Base-by-base conservation (phyloP, 2,329 filamentous ascomycete genomes). In the Gaeumannomyces tritici region DNA sequence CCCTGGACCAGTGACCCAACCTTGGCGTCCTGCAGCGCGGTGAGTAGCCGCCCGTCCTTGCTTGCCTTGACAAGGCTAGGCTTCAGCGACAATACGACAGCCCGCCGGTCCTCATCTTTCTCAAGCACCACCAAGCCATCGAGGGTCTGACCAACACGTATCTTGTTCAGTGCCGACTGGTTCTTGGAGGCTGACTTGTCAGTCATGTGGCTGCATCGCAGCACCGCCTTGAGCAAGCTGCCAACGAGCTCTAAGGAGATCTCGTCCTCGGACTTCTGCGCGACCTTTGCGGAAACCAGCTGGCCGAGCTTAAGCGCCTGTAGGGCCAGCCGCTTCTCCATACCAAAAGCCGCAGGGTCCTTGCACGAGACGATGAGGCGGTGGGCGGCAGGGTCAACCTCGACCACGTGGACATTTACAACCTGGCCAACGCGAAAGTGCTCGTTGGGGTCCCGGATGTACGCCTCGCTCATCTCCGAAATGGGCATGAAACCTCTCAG, bases 401-500 rank as follows among this genome's bases (percentile, higher is more conserved):
- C 89, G 42, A 96, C 75, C n/a, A 96, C 86, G 70, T 93, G 90
- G 26, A 97, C 90, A 69, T 86, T 96, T 67, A 99, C 89, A 1
- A 96, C 93, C 73, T 99, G 95, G 0, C 95, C 96, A 56, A 87
- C 77, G 47, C 89, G 87, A 78, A 99, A 99, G 75, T 98, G 93
- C 70, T 96, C 87, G 57, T 84, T 85, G 5, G 95, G 92, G 70
- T 97, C 90, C 67, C 89, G 85, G 70, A 99, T 97, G 71, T 89
- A 97, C 13, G 93, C 92, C 73, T 99, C 95, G 72, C 95, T 98
- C 95, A 99, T 99, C 75, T 99, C 93, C 1, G 90, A 90, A 0
- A 96, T 88, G 2, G 95, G 95, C 62, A 99, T 81, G 77, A 96
- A 99, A 11, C 89, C 96, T 66, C 86, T 85, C 26, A 99, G 80